Evolutionary conservation across 1,139 yeast species (phyloP).

Genomic region (Yamadazyma triangularis): DNA sequence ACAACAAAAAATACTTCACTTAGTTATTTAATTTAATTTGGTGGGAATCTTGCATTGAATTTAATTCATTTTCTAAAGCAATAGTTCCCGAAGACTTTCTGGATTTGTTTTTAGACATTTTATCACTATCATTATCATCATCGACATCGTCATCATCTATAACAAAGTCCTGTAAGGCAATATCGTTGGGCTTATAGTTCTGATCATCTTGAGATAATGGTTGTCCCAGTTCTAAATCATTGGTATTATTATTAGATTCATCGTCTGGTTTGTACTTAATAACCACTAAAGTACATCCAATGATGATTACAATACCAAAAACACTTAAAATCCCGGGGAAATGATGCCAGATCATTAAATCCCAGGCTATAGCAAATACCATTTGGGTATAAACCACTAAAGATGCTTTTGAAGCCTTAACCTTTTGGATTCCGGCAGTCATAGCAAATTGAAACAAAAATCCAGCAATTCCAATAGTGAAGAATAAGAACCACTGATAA

Average conservation of each 20-base stretch:
- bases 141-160: slow-evolving; percentile 22
- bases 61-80: slow-evolving; percentile 5
- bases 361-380: slow-evolving; percentile 79
- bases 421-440: slow-evolving; percentile 83
- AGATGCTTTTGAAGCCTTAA: slow-evolving; percentile 73
- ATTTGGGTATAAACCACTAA: slow-evolving; percentile 72
- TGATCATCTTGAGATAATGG: slow-evolving; percentile 13
- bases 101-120: too few species aligned
- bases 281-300: slow-evolving; percentile 62
- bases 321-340: slow-evolving; percentile 66
- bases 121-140: not conserved
- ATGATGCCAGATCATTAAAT: slow-evolving; percentile 65
- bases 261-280: slow-evolving; percentile 42
- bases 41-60: slow-evolving; percentile 6
- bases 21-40: slow-evolving; percentile 4
- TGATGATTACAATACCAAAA: slow-evolving; percentile 64
- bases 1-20: too few species aligned
- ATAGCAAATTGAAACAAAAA: slow-evolving; percentile 75
- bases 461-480: slow-evolving; percentile 68
- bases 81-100: not conserved
- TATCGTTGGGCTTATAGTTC: slow-evolving; percentile 14
- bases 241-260: slow-evolving; percentile 4
- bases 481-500: slow-evolving; percentile 62
- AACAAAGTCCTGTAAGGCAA: slow-evolving; percentile 22
- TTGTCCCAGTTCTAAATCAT: slow-evolving; percentile 5